A percentile compares a stretch with the other conserved stretches of the same genome.
Conservation (phyloP, 495 filamentous ascomycete genomes). For the Penicillium atrosanguineum region DNA sequence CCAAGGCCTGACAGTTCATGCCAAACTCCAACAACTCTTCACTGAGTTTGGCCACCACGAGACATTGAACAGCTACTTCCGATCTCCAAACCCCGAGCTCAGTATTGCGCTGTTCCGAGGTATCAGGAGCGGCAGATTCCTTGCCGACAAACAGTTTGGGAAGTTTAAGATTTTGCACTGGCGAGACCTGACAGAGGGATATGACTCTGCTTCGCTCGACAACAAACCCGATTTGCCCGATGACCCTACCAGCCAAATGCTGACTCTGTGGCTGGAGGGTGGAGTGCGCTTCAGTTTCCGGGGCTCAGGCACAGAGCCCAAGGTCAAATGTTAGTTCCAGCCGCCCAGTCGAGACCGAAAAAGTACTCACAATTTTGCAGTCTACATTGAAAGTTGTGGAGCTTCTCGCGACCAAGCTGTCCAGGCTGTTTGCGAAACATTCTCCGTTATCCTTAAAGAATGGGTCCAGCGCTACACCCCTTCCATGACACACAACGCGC, state of each 20-base stretch:
- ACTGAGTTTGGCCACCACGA: slow-evolving; percentile 62
- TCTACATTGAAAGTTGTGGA: slow-evolving; percentile 57
- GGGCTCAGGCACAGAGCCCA: slow-evolving; percentile 70
- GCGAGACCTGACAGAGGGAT: slow-evolving; percentile 67
- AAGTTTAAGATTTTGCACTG: slow-evolving; percentile 54
- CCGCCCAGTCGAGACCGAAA: neutral
- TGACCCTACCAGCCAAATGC: slow-evolving; percentile 63
- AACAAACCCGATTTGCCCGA: slow-evolving; percentile 57
- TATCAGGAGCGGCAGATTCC: slow-evolving; percentile 49
- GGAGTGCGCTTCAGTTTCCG: slow-evolving; percentile 64
- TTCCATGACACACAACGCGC: slow-evolving; percentile 36
- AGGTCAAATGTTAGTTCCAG: slow-evolving; percentile 55
- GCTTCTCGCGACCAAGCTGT: slow-evolving; percentile 45
- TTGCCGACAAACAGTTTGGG: slow-evolving; percentile 46
- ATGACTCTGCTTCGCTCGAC: slow-evolving; percentile 56
- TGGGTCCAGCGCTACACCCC: slow-evolving; percentile 55
- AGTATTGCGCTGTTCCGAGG: slow-evolving; percentile 54
- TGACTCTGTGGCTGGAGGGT: slow-evolving; percentile 62
- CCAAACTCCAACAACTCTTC: slow-evolving; percentile 61
- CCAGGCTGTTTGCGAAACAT: slow-evolving; percentile 51
- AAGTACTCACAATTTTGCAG: slow-evolving; percentile 25
- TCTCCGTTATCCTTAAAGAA: slow-evolving; percentile 50
- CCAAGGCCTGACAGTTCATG: slow-evolving; percentile 55
- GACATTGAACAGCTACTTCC: slow-evolving; percentile 66
- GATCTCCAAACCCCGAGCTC: slow-evolving; percentile 52